Conservation (phyloP, 2,329 filamentous ascomycete species). For the Cytospora leucostoma region DNA sequence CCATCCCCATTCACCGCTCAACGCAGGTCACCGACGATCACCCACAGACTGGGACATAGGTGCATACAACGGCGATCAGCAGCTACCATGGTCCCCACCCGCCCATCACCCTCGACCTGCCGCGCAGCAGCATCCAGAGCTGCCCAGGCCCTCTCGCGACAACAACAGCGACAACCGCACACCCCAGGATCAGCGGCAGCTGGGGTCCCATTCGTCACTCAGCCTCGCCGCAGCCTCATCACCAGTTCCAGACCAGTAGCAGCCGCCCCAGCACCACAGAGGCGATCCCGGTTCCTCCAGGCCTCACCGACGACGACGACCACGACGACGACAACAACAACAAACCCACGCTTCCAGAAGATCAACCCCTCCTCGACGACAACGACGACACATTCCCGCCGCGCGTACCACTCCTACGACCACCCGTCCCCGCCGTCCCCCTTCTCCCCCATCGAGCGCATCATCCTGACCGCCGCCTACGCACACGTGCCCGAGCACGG, state of each 20-base stretch:
- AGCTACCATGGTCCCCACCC: conserved; percentile 6
- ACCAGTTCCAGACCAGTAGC: background rate
- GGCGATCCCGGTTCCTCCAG: too few species aligned
- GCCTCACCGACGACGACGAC: background rate
- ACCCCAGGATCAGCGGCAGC: conserved; percentile 17
- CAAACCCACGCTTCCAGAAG: conserved; percentile 18
- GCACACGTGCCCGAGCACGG: conserved; percentile 77
- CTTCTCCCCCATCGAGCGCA: conserved; percentile 69
- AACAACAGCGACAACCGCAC: too few species aligned
- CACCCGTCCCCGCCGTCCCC: conserved; percentile 60
- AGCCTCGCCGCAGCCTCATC: background rate
- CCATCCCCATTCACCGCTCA: background rate
- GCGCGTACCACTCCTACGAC: conserved; percentile 72
- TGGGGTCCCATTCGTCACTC: background rate
- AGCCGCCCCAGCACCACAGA: background rate
- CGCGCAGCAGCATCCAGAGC: conserved; percentile 3
- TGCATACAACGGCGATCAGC: background rate
- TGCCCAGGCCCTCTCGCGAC: conserved; percentile 1
- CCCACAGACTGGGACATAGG: background rate
- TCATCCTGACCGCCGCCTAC: conserved; percentile 81
- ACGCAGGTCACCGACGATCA: background rate
- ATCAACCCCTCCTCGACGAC: background rate
- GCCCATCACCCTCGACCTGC: conserved; percentile 14
- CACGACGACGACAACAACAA: background rate
- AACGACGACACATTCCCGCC: conserved; percentile 27